Conservation (phyloP, 129 eudicot genomes). For the Chrysanthemum seticuspe region DNA sequence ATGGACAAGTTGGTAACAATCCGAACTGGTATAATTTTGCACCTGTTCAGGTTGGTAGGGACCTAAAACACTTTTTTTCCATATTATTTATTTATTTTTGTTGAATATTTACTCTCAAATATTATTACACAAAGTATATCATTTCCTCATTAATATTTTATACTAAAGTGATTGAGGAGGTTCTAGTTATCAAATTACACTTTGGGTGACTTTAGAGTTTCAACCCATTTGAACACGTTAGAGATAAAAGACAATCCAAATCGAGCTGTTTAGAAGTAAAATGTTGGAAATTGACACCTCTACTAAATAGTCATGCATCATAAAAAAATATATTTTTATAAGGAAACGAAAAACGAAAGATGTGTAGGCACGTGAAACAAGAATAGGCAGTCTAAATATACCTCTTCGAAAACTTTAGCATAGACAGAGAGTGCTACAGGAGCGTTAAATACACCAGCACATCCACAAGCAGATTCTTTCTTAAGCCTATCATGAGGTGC, state of each 20-base stretch:
- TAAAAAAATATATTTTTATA: background rate
- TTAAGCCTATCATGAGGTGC: slow-evolving; percentile 82
- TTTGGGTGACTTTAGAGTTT: too few relatives aligned
- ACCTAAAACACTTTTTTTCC: background rate
- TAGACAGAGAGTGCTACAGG: slow-evolving; percentile 89
- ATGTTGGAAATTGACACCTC: background rate
- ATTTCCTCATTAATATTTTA: too few relatives aligned
- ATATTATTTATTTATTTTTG: background rate
- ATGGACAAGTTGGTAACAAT: background rate
- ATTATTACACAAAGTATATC: too few relatives aligned
- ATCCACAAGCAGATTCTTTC: slow-evolving; percentile 77
- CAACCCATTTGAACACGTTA: background rate
- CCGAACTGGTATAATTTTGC: background rate
- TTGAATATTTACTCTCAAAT: too few relatives aligned
- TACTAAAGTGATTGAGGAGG: too few relatives aligned
- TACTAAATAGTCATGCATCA: background rate
- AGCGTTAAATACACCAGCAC: slow-evolving; percentile 87
- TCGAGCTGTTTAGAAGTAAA: background rate
- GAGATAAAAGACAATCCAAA: background rate
- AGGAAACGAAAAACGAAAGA: background rate
- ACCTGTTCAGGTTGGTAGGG: background rate
- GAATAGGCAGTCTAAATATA: slow-evolving; percentile 26
- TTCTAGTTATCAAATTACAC: too few relatives aligned
- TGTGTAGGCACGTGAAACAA: background rate
- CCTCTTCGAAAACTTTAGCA: slow-evolving; percentile 93